Percentiles rank a stretch among this genome's conserved stretches.
Evolutionary conservation across 2,329 filamentous ascomycete genomes (phyloP).

Genomic region (Cercospora sojina): DNA sequence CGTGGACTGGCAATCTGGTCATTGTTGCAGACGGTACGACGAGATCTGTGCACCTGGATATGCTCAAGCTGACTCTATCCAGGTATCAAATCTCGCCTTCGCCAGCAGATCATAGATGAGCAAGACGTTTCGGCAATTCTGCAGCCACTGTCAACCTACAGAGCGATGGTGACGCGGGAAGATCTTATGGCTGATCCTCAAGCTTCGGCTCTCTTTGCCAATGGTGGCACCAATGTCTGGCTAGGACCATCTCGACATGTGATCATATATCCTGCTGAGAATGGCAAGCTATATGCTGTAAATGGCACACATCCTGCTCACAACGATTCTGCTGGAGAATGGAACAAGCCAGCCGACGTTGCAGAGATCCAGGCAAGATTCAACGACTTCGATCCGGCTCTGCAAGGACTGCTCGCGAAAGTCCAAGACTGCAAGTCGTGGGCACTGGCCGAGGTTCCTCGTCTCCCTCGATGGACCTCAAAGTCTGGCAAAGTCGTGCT

Average conservation of each 20-base stretch:
- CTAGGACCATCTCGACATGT: constrained; percentile 6
- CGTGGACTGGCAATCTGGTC: neutral
- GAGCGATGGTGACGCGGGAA: constrained; percentile 3
- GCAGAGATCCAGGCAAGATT: constrained; percentile 6
- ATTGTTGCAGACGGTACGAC: constrained; percentile 7
- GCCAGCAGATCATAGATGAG: constrained; percentile 1
- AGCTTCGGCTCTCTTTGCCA: neutral
- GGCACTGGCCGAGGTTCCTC: constrained; percentile 6
- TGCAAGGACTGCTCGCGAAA: constrained; percentile 8
- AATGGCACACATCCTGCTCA: constrained; percentile 11
- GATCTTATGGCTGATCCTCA: constrained; percentile 1
- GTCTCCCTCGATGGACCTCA: constrained; percentile 8
- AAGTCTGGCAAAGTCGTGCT: constrained; percentile 6
- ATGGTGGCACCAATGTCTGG: constrained; percentile 8
- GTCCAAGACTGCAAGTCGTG: constrained; percentile 8
- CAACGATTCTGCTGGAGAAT: constrained; percentile 10
- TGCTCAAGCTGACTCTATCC: constrained; percentile 3
- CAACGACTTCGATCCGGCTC: constrained; percentile 7
- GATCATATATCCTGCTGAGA: constrained; percentile 10
- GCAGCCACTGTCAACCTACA: constrained; percentile 11
- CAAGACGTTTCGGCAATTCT: constrained; percentile 8
- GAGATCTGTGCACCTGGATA: neutral
- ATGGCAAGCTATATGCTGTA: constrained; percentile 1
- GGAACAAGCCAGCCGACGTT: constrained; percentile 8
- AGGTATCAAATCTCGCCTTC: constrained; percentile 11